phyloP scores from a whole-genome alignment of 805 yeast species.

The Huiozyma sinensis region DNA sequence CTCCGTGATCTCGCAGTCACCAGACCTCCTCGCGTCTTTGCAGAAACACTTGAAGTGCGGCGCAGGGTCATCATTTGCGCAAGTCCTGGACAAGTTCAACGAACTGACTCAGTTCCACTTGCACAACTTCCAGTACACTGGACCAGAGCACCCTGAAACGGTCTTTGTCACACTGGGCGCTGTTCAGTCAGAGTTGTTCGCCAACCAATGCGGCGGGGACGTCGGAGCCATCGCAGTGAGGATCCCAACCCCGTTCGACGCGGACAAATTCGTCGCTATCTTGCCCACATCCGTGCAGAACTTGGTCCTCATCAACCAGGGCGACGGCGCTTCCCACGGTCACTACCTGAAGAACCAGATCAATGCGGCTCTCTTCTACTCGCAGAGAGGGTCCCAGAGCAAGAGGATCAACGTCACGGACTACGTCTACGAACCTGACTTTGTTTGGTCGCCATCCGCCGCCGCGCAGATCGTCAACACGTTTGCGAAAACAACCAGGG shows the following conservation, averaged over 20 bases:
- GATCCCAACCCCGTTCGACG: constrained; percentile 72
- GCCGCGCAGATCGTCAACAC: constrained; percentile 39
- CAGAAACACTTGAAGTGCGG: constrained; percentile 6
- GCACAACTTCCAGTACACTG: constrained; percentile 42
- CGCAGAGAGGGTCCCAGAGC: constrained; percentile 14
- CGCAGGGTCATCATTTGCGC: constrained; percentile 15
- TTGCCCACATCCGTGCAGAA: constrained; percentile 50
- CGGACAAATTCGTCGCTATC: constrained; percentile 43
- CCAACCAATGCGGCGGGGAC: constrained; percentile 18
- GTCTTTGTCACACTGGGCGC: constrained; percentile 82
- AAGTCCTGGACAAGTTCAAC: constrained; percentile 20
- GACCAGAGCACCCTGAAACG: constrained; percentile 46
- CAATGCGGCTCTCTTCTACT: constrained; percentile 55
- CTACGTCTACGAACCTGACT: constrained; percentile 40
- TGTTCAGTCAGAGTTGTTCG: constrained; percentile 46
- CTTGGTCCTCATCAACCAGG: constrained; percentile 61
- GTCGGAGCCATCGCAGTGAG: constrained; percentile 60
- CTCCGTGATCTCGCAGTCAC: not conserved
- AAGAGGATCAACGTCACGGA: constrained; percentile 36
- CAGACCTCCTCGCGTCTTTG: constrained; percentile 1
- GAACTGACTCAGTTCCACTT: constrained; percentile 16
- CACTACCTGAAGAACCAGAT: constrained; percentile 58
- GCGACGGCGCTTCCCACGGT: constrained; percentile 26
- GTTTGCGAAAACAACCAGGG: constrained; percentile 16
- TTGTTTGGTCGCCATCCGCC: constrained; percentile 47